Conservation (phyloP, 805 yeast species). For the Torulaspora quercuum region DNA sequence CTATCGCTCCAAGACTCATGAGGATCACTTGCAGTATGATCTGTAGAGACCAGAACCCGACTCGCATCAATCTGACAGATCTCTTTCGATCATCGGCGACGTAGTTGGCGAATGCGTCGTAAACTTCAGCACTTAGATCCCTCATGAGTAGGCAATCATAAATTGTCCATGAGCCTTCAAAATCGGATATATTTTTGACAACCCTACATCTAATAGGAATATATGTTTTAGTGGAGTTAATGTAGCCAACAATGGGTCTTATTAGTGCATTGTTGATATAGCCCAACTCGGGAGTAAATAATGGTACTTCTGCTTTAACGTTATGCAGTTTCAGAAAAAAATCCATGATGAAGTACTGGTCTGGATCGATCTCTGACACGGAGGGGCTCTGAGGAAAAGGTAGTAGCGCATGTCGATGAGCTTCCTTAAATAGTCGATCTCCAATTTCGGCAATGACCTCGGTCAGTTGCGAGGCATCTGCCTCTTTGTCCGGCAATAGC, state of each 20-base stretch:
- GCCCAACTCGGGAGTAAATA: slow-evolving; percentile 82
- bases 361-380: slow-evolving; percentile 28
- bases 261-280: slow-evolving; percentile 88
- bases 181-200: slow-evolving; percentile 73
- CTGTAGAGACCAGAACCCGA: slow-evolving; percentile 92
- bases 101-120: slow-evolving; percentile 83
- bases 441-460: slow-evolving; percentile 51
- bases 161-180: slow-evolving; percentile 94
- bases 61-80: slow-evolving; percentile 66
- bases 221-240: slow-evolving; percentile 83
- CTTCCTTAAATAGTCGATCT: slow-evolving; percentile 47
- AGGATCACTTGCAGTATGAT: slow-evolving; percentile 74
- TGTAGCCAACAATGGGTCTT: slow-evolving; percentile 92
- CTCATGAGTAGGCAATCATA: slow-evolving; percentile 90
- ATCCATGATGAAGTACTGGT: slow-evolving; percentile 69
- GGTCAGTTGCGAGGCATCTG: slow-evolving; percentile 42
- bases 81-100: slow-evolving; percentile 84
- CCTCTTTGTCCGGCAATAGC: slow-evolving; percentile 65
- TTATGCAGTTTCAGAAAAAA: slow-evolving; percentile 75
- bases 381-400: slow-evolving; percentile 31
- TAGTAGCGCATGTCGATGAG: slow-evolving; percentile 38
- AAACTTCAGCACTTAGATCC: slow-evolving; percentile 83
- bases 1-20: slow-evolving; percentile 76
- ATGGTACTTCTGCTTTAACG: slow-evolving; percentile 84
- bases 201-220: slow-evolving; percentile 84